These are phyloP conservation scores for Suillus variegatus DNA, from an alignment of 768 basidiomycete species.

Conservation along the genomic window DNA sequence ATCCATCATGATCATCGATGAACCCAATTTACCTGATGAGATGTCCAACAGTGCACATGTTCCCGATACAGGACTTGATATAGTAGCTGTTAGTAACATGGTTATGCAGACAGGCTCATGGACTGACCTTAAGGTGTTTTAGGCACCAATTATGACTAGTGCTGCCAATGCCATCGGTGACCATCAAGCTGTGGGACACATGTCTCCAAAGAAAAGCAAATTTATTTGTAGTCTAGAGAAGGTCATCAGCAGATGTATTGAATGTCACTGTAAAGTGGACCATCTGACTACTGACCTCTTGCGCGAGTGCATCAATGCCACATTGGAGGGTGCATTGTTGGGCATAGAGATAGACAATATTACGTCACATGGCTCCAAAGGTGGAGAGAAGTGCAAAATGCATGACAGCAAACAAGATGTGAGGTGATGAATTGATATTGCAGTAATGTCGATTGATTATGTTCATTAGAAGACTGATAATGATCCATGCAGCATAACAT, in stretches of 20 bases:
- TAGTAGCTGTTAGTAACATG: no score
- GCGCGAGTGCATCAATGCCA: background rate
- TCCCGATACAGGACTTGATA: no score
- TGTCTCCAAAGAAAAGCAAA: background rate
- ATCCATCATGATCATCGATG: background rate
- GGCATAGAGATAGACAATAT: background rate
- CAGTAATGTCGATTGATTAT: no score
- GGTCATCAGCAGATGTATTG: background rate
- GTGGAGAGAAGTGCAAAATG: no score
- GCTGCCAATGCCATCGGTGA: background rate
- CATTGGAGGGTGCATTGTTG: background rate
- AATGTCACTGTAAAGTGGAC: background rate
- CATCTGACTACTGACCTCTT: background rate
- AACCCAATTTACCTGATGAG: background rate
- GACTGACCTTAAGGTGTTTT: no score
- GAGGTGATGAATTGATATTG: no score
- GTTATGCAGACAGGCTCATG: no score
- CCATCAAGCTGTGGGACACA: background rate
- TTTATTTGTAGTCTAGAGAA: background rate
- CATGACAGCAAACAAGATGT: background rate
- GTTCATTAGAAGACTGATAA: no score
- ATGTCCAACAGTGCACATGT: no score
- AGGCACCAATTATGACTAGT: background rate
- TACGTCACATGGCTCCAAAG: no score
- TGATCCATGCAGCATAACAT: no score